Conservation (phyloP, 2,329 filamentous ascomycete genomes). For the Phyllosticta citribraziliensis region DNA sequence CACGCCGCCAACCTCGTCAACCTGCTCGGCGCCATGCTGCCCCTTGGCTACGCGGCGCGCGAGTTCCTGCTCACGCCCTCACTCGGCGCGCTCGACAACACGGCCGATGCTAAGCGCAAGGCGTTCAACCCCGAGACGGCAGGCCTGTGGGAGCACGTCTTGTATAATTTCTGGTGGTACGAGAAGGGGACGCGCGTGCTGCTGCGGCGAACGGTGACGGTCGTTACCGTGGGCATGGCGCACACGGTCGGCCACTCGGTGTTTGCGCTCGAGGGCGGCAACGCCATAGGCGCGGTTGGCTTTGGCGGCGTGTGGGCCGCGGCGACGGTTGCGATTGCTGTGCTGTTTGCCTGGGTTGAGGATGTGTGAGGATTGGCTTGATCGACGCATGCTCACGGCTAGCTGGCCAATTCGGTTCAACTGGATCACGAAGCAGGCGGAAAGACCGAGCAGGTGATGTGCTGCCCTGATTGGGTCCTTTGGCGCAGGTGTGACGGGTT, state of each 20-base stretch:
- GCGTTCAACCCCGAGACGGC: constrained; percentile 57
- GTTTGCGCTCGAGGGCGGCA: constrained; percentile 56
- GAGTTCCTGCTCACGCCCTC: constrained; percentile 69
- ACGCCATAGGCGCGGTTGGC: constrained; percentile 56
- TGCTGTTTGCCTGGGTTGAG: constrained; percentile 43
- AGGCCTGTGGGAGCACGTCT: constrained; percentile 58
- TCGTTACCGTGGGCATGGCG: constrained; percentile 37
- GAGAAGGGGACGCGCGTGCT: constrained; percentile 55
- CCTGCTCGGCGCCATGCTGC: constrained; percentile 47
- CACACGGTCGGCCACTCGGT: constrained; percentile 57
- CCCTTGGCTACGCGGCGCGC: constrained; percentile 61
- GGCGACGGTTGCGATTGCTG: constrained; percentile 53
- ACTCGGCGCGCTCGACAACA: constrained; percentile 45
- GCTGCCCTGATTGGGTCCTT: not conserved
- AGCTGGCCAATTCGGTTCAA: not conserved
- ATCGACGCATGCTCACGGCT: not conserved
- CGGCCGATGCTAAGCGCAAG: constrained; percentile 36
- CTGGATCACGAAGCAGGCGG: not conserved
- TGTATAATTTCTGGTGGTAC: constrained; percentile 64
- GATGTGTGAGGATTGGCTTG: constrained; percentile 16
- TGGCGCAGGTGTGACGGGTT: not conserved
- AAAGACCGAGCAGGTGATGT: not conserved
- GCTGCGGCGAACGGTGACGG: constrained; percentile 43
- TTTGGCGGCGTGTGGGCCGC: constrained; percentile 70
- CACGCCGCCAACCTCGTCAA: constrained; percentile 48